A percentile compares a stretch with the other conserved stretches of the same genome.
These are phyloP conservation scores for Luffa aegyptiaca DNA, from an alignment of 306 rosid genomes.

Conservation along the genomic window DNA sequence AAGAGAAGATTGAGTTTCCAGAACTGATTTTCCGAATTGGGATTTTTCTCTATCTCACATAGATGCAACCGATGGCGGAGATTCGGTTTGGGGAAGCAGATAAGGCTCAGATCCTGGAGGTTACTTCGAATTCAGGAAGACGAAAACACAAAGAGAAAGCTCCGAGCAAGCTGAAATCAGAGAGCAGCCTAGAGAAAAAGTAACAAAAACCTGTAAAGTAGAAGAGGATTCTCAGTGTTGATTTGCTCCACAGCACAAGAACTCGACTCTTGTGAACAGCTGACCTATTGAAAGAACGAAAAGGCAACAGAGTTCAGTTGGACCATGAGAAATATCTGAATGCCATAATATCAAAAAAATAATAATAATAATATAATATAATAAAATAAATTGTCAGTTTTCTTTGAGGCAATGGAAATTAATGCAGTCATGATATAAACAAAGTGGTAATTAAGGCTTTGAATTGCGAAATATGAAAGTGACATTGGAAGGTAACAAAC, in stretches of 20 bases:
- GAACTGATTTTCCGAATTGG: neutral
- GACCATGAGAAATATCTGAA: slow-evolving; percentile 79
- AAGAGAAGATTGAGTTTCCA: neutral
- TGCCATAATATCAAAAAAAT: slow-evolving; percentile 40
- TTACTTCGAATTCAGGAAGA: slow-evolving; percentile 6
- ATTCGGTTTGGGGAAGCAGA: neutral
- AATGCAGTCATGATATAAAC: slow-evolving; percentile 18
- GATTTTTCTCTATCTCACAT: neutral
- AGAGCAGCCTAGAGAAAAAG: slow-evolving; percentile 38
- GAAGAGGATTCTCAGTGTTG: slow-evolving; percentile 26
- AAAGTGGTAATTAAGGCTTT: slow-evolving; percentile 44
- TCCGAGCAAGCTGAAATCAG: slow-evolving; percentile 28
- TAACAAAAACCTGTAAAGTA: slow-evolving; percentile 20
- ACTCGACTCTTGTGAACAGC: slow-evolving; percentile 48
- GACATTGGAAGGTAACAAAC: slow-evolving; percentile 38
- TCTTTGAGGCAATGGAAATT: slow-evolving; percentile 19
- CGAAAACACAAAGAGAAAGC: slow-evolving; percentile 20
- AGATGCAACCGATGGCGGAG: neutral
- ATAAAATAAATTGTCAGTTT: slow-evolving; percentile 15
- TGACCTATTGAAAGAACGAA: slow-evolving; percentile 56
- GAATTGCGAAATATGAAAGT: slow-evolving; percentile 43
- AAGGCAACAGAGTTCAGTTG: slow-evolving; percentile 51
- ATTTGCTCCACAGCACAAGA: slow-evolving; percentile 44
- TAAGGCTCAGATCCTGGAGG: slow-evolving; percentile 21
- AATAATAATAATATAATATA: slow-evolving; percentile 11